Evolutionary conservation across 75 land plant genomes (phyloP).

Genomic region (Picea glauca): DNA sequence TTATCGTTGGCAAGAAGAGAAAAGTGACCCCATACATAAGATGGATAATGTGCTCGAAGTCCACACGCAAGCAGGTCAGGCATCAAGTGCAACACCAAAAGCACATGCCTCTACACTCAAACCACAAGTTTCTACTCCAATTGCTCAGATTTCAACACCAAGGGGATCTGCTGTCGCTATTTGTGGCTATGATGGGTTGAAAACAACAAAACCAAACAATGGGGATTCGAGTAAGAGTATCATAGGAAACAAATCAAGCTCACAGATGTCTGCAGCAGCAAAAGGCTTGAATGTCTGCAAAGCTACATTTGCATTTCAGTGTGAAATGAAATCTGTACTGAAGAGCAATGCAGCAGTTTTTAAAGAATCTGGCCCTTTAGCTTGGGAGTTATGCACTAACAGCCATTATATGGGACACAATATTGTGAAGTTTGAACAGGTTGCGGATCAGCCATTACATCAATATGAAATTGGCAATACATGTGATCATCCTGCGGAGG

Average conservation of each 20-base stretch:
- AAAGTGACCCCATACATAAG: constrained; percentile 15
- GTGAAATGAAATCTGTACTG: not conserved
- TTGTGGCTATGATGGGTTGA: constrained; percentile 6
- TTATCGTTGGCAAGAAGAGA: constrained; percentile 46
- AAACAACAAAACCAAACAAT: not conserved
- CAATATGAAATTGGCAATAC: constrained; percentile 18
- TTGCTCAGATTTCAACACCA: not conserved
- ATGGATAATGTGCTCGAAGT: constrained; percentile 9
- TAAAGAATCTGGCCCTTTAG: not conserved
- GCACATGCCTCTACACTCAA: not conserved
- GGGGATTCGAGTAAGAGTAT: constrained; percentile 21
- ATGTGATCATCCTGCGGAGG: constrained; percentile 21
- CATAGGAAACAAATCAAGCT: constrained; percentile 12
- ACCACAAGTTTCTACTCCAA: constrained; percentile 15
- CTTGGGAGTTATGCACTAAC: not conserved
- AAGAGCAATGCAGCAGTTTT: constrained; percentile 4
- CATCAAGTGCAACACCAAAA: constrained; percentile 3
- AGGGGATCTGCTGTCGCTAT: not conserved
- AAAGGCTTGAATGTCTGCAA: constrained; percentile 1
- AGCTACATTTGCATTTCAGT: not conserved
- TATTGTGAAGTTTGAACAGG: constrained; percentile 21
- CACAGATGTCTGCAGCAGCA: not conserved
- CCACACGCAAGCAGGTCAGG: not conserved
- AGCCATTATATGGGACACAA: constrained; percentile 13
- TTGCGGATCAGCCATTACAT: constrained; percentile 24